A percentile compares a stretch with the other conserved stretches of the same genome.
Conservation (phyloP, 2,329 filamentous ascomycete species). For the Ophiocordyceps sinensis region DNA sequence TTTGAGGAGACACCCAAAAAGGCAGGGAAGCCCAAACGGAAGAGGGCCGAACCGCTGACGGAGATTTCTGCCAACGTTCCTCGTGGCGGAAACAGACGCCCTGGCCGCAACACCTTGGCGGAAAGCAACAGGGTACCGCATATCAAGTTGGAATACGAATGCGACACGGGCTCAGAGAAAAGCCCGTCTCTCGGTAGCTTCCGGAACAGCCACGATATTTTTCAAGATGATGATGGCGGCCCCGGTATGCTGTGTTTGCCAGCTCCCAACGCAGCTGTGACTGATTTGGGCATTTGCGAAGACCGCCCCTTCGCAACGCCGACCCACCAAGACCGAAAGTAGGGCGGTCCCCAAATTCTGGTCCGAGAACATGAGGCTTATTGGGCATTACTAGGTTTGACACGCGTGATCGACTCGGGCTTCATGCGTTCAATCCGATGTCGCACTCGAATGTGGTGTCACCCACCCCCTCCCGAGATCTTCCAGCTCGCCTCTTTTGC, state of each 20-base stretch:
- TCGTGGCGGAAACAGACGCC: constrained; percentile 10
- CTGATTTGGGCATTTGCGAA: constrained; percentile 9
- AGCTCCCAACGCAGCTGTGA: constrained; percentile 6
- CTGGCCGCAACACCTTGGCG: constrained; percentile 7
- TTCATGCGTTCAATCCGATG: constrained; percentile 21
- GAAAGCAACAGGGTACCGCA: constrained; percentile 7
- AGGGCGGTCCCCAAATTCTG: neutral
- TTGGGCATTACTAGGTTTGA: constrained; percentile 12
- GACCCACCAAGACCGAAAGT: constrained; percentile 13
- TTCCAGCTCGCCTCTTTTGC: constrained; percentile 11
- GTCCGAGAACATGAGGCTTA: neutral
- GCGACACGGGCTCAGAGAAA: constrained; percentile 5
- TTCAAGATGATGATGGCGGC: constrained; percentile 13
- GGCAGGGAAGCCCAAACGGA: constrained; percentile 14
- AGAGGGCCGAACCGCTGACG: constrained; percentile 15
- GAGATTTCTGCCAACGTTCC: constrained; percentile 21
- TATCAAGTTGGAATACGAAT: constrained; percentile 6
- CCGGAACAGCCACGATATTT: constrained; percentile 14
- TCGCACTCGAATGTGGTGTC: constrained; percentile 24
- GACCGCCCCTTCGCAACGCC: constrained; percentile 8
- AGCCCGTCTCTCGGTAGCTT: constrained; percentile 7
- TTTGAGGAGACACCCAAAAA: constrained; percentile 16
- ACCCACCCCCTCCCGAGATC: constrained; percentile 17
- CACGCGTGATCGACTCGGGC: constrained; percentile 16
- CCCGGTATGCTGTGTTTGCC: constrained; percentile 9